Evolutionary conservation across 371 early-diverging fungal genomes (phyloP), one percentile per base, ranked within the genome.

Genomic region (Choanephora cucurbitarum): DNA sequence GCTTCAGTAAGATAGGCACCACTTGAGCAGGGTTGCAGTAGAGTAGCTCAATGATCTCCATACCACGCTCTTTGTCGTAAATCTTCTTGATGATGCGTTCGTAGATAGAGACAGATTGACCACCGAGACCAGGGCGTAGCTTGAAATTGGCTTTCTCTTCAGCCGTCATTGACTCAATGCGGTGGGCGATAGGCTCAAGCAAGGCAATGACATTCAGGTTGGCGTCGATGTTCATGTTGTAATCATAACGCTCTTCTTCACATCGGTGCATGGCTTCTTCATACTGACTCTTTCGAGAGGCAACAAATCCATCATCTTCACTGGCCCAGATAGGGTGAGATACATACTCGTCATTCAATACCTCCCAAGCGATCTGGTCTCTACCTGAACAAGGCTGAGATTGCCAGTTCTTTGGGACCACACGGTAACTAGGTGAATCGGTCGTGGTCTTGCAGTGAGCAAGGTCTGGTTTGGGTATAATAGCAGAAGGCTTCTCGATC

Each of bases 181-280:
- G 57, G 21, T 52, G 60, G 4, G 86, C 86, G 44, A 97, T 87
- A n/a, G 96, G 92, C 61, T 95, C 93, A 48, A 99, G 72, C 18
- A 91, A 68, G 5, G 85, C 82, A 65, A 99, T 98, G 3, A 93
- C 87, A 44, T 88, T 86, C 59, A 92, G 66, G 45, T 95, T 92
- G 51, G 97, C 89, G 62, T 97, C 94, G 49, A 99, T 92, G 66
- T 94, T 89, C 67, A 98, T 79, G 65, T 99, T 99, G 70, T 95
- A 91, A 63, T 99, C 99, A 43, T 69, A 64, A 55, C 93, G 85
- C 66, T 99, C 99, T 72, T 99, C 99, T 75, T 99, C 99, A 73
- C 93, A 90, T 44, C 92, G 86, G 80, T 92, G 95, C 70, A 99
- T 75, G 14, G 90, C 90, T 65, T 99, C 99, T 72, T 99, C 99